Evolutionary conservation across 73 alveolate genomes (phyloP).

Genomic region (Paramecium tetraurelia): DNA sequence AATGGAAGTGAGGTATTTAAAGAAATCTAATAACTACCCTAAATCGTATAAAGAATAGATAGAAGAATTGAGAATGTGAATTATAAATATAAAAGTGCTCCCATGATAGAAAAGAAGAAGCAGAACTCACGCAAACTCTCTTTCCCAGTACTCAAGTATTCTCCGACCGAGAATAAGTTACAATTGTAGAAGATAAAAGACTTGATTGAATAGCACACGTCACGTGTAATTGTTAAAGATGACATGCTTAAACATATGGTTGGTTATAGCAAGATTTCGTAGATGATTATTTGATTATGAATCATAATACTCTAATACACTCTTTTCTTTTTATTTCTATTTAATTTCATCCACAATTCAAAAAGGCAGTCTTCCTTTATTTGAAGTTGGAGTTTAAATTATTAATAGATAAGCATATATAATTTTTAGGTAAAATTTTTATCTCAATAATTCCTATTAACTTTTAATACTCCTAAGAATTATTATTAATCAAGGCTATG

Average conservation of each 20-base stretch:
- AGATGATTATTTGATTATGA: neutral
- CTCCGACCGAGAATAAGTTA: neutral
- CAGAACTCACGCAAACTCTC: neutral
- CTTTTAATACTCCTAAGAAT: too few species aligned
- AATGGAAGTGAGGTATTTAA: neutral
- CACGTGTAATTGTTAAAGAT: neutral
- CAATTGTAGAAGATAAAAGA: neutral
- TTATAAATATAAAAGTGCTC: slow-evolving; percentile 30
- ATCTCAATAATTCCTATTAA: too few species aligned
- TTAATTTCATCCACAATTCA: neutral
- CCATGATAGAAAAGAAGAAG: slow-evolving; percentile 34
- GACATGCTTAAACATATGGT: slow-evolving; percentile 13
- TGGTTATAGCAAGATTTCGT: slow-evolving; percentile 29
- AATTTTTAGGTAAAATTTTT: too few species aligned
- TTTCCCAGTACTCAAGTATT: neutral
- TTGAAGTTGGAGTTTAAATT: neutral
- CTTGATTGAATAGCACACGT: neutral
- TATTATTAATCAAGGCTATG: neutral
- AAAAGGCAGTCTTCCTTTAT: too few species aligned
- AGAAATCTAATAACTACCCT: neutral
- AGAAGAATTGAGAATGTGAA: slow-evolving; percentile 9
- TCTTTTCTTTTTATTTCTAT: neutral
- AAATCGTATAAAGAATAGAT: neutral
- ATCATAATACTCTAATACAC: neutral
- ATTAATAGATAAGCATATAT: too few species aligned